Percentiles rank a stretch among this genome's conserved stretches.
Conservation (phyloP, 306 rosid genomes). For the Fragaria ananassa region DNA sequence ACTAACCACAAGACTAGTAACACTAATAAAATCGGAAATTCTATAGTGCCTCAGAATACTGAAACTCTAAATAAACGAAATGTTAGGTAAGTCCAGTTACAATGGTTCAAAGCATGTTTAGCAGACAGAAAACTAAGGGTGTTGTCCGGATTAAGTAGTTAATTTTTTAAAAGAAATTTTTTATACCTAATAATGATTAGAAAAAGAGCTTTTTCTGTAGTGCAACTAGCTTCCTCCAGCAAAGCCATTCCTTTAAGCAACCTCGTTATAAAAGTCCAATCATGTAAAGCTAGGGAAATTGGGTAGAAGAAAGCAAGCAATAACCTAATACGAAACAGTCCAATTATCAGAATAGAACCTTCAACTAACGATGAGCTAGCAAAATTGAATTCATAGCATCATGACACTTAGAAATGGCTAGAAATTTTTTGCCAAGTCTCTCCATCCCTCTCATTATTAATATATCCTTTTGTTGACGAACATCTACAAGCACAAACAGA, state of each 20-base stretch:
- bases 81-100: neutral
- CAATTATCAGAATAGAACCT: slow-evolving; percentile 12
- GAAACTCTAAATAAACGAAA: neutral
- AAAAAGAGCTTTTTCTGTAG: neutral
- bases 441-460: neutral
- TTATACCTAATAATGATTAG: neutral
- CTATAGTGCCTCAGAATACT: neutral
- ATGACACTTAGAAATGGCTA: neutral
- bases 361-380: slow-evolving; percentile 10
- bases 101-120: neutral
- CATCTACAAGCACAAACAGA: neutral
- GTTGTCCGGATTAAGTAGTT: neutral
- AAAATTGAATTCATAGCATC: slow-evolving; percentile 1
- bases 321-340: neutral
- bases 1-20: neutral
- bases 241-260: slow-evolving; percentile 6
- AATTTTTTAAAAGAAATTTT: neutral
- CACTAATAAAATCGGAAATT: neutral
- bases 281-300: neutral
- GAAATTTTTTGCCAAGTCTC: neutral
- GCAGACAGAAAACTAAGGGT: neutral
- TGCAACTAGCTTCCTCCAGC: neutral
- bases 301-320: slow-evolving; percentile 1
- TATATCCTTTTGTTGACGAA: slow-evolving; percentile 3
- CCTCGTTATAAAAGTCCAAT: neutral